Evolutionary conservation across 2,329 filamentous ascomycete species (phyloP).

Genomic region (Trichoderma aggressivum): DNA sequence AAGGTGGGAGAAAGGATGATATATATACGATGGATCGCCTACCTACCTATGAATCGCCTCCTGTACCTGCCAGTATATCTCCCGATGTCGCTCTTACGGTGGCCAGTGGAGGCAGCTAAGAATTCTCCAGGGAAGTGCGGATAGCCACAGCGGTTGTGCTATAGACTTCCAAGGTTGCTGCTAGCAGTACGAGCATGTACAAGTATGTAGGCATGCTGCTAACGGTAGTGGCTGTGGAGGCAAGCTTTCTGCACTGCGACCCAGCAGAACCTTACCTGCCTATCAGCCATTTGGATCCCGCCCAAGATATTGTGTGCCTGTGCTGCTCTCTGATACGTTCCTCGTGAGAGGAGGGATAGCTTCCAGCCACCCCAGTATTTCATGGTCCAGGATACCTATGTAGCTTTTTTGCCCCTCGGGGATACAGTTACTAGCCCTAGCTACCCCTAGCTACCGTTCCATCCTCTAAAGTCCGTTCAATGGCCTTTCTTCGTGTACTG

Average conservation of each 20-base stretch:
- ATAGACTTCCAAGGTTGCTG: neutral
- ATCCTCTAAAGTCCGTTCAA: neutral
- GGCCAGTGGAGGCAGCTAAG: conserved; percentile 4
- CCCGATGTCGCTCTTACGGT: neutral
- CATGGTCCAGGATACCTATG: neutral
- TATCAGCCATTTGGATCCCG: conserved; percentile 1
- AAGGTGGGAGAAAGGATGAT: neutral
- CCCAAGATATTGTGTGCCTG: neutral
- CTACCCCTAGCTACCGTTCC: neutral
- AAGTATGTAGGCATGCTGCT: too few species aligned
- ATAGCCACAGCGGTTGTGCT: neutral
- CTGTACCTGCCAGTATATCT: neutral
- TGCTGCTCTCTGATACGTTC: neutral
- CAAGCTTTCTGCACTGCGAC: neutral
- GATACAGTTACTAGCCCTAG: neutral
- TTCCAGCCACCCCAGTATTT: neutral
- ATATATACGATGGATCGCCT: neutral
- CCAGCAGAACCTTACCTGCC: neutral
- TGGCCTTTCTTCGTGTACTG: neutral
- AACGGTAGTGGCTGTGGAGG: neutral
- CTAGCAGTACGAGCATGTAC: too few species aligned
- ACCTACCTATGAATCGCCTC: neutral
- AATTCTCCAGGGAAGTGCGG: neutral
- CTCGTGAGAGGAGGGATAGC: neutral
- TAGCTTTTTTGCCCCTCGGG: neutral